phyloP scores from a whole-genome alignment of 2,329 filamentous ascomycete species.

The Fusarium acutatum region DNA sequence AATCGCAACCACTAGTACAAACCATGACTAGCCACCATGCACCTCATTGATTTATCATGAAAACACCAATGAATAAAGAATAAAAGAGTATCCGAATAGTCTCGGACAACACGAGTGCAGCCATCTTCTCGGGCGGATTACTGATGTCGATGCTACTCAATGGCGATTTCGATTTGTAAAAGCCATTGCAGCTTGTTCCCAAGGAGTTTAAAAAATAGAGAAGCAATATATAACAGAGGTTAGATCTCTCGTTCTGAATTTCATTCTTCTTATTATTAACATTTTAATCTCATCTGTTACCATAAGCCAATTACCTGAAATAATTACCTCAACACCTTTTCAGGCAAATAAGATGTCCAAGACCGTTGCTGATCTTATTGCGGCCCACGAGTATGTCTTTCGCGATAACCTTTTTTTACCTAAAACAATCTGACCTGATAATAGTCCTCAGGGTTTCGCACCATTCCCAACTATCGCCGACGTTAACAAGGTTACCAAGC shows the following conservation, averaged over 20 bases:
- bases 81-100: background rate
- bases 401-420: rapidly evolving
- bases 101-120: background rate
- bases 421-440: background rate
- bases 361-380: background rate
- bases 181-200: background rate
- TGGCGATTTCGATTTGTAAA: background rate
- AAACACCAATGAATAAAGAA: background rate
- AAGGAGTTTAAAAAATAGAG: too few relatives aligned
- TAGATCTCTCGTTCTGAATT: rapidly evolving
- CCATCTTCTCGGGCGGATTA: background rate
- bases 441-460: background rate
- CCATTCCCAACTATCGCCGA: background rate
- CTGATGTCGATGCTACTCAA: rapidly evolving
- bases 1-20: too few relatives aligned
- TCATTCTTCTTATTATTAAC: background rate
- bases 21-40: rapidly evolving
- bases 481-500: background rate
- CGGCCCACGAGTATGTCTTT: background rate
- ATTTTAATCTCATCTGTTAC: rapidly evolving
- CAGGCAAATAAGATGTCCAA: background rate
- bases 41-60: background rate
- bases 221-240: background rate
- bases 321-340: rapidly evolving
- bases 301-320: rapidly evolving